Evolutionary conservation across 108 stramenopile genomes (phyloP), one percentile per base, ranked within the genome.

Genomic region (Mediolabrus comicus): DNA sequence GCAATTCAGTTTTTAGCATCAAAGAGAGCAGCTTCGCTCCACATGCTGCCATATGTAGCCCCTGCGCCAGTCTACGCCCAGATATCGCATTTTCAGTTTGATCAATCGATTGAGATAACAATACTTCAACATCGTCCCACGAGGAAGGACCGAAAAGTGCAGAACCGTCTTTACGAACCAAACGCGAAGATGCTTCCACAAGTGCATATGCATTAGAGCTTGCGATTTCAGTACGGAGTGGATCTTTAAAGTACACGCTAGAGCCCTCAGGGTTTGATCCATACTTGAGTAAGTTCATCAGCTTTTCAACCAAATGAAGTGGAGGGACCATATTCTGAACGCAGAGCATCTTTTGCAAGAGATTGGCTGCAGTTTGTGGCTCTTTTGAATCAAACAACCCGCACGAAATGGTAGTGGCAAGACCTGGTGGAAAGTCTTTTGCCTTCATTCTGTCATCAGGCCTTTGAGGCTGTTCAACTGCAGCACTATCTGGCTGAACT

Each of bases 231-330:
- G 68, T 79, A n/a, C 62, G 33, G n/a, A 54, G 59, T 9, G 72
- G 78, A 38, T 79, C 72, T 38, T 69, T 74, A 54, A 74, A 79
- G 31, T 54, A 68, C 8, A 79, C 24, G 35, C 38, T 59, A 17
- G 32, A 49, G 35, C 77, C 77, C n/a, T 78, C 77, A 10, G 59
- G 65, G 41, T 78, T 72, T 4, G 77, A 71, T 19, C 77, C 77
- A 3, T 43, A 57, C 19, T 68, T 74, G 55, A 79, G 74, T 31
- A 79, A 29, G 39, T 75, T 60, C 67, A 73, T 41, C 4, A 75
- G 43, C 38, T 74, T 74, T 41, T 54, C 72, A 26, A 61, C 32
- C 64, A 72, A 41, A 46, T 38, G 22, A 16, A 31, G 16, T 9
- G 46, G 71, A 9, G 55, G 76, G 38, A 66, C 35, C n/a, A 63